phyloP scores from a whole-genome alignment of 805 yeast genomes.

The Ogataea dorogensis region DNA sequence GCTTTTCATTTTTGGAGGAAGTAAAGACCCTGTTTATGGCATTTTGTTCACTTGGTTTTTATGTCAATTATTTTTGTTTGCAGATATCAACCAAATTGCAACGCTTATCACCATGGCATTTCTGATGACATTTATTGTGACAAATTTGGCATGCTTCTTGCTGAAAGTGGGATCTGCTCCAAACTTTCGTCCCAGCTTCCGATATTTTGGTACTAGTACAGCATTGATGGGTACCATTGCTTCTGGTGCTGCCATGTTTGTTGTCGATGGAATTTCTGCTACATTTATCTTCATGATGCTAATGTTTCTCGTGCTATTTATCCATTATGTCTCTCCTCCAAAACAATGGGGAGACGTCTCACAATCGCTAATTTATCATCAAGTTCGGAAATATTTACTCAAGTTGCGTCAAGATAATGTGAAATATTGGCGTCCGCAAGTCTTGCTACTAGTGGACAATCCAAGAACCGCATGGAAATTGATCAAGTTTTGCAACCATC shows the following conservation, averaged over 20 bases:
- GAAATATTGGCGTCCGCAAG: constrained; percentile 98
- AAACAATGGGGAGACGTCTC: constrained; percentile 98
- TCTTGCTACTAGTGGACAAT: constrained; percentile 80
- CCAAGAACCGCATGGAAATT: constrained; percentile 92
- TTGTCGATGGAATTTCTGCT: constrained; percentile 91
- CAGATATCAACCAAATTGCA: constrained; percentile 92
- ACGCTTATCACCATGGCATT: constrained; percentile 96
- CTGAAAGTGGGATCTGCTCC: constrained; percentile 91
- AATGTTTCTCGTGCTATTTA: constrained; percentile 64
- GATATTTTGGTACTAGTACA: constrained; percentile 76
- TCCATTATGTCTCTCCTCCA: constrained; percentile 91
- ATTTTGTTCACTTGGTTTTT: constrained; percentile 75
- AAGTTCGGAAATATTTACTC: constrained; percentile 86
- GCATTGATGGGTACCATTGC: constrained; percentile 73
- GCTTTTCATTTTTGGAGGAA: constrained; percentile 54
- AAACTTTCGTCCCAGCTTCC: constrained; percentile 95
- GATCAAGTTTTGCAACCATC: constrained; percentile 87
- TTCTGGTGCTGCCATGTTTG: constrained; percentile 83
- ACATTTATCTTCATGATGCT: constrained; percentile 67
- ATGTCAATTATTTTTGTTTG: constrained; percentile 81
- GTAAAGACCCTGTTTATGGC: constrained; percentile 61
- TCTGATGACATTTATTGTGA: constrained; percentile 91
- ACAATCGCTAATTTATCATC: constrained; percentile 92
- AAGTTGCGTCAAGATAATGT: constrained; percentile 88
- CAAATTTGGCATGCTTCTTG: constrained; percentile 89